A percentile compares a stretch with the other conserved stretches of the same genome.
Conservation (phyloP, 768 basidiomycete genomes). For the Russula foetens region DNA sequence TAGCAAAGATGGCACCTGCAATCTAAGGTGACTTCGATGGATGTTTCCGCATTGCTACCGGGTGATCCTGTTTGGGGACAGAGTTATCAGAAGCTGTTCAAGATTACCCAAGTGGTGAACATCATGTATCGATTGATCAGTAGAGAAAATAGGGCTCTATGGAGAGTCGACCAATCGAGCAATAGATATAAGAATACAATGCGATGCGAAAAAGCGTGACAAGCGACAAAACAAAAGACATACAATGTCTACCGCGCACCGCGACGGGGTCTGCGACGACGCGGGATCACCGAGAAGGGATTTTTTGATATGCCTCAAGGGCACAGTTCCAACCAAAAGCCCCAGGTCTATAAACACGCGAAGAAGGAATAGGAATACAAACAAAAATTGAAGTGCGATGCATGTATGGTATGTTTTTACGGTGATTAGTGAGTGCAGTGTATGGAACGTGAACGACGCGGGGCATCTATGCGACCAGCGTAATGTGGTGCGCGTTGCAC, state of each 20-base stretch:
- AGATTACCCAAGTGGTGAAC: background rate
- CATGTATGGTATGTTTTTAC: slow-evolving; percentile 15
- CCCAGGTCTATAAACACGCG: slow-evolving; percentile 14
- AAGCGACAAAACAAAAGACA: slow-evolving; percentile 3
- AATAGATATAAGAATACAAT: slow-evolving; percentile 18
- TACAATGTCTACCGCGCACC: background rate
- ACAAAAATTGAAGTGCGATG: slow-evolving; percentile 10
- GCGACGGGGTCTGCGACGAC: background rate
- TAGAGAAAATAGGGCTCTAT: slow-evolving; percentile 1
- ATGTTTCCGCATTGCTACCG: background rate
- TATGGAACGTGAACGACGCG: slow-evolving; percentile 2
- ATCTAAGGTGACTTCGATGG: background rate
- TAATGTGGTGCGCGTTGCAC: slow-evolving; percentile 5
- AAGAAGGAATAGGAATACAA: slow-evolving; percentile 13
- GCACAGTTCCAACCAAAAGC: slow-evolving; percentile 13
- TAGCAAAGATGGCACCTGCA: background rate
- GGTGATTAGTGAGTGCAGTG: slow-evolving; percentile 12
- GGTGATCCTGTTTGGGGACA: background rate
- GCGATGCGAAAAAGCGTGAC: slow-evolving; percentile 3
- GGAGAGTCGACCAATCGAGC: slow-evolving; percentile 6
- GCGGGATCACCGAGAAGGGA: background rate
- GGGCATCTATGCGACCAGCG: slow-evolving; percentile 5
- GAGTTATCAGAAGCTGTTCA: background rate
- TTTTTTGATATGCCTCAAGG: background rate
- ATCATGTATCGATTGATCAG: slow-evolving; percentile 4